Evolutionary conservation across 2,329 filamentous ascomycete genomes (phyloP).

Genomic region (Fusarium nisikadoi): DNA sequence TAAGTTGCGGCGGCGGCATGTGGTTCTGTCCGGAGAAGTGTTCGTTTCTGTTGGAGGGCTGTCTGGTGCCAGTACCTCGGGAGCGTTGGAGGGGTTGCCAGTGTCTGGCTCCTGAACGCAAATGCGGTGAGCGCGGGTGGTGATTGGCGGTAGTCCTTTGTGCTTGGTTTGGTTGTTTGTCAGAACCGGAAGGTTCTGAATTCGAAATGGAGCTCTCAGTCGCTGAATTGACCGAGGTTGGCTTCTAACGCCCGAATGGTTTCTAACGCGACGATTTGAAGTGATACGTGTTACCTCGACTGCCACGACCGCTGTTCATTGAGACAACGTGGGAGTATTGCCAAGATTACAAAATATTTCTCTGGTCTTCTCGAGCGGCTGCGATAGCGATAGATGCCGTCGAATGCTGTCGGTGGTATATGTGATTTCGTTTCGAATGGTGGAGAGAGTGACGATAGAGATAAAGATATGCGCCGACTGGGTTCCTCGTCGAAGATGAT

Average conservation of each 20-base stretch:
- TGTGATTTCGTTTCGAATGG: slow-evolving; percentile 31
- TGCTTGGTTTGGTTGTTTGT: neutral
- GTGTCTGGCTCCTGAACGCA: neutral
- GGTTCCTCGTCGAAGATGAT: neutral
- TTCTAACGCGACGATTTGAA: slow-evolving; percentile 46
- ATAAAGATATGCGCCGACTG: slow-evolving; percentile 22
- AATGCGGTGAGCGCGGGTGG: neutral
- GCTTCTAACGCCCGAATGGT: slow-evolving; percentile 45
- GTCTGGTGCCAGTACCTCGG: neutral
- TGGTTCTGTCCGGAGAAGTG: neutral
- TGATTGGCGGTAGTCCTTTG: neutral
- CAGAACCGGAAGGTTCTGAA: neutral
- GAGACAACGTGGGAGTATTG: slow-evolving; percentile 9
- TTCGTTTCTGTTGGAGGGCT: neutral
- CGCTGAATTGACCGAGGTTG: slow-evolving; percentile 2
- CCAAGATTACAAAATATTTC: neutral
- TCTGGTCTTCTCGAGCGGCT: neutral
- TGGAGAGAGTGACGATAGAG: slow-evolving; percentile 30
- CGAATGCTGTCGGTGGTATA: slow-evolving; percentile 24
- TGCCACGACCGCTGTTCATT: slow-evolving; percentile 34
- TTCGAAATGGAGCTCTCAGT: neutral
- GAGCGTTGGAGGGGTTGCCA: neutral
- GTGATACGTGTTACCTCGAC: slow-evolving; percentile 33
- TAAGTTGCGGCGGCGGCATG: slow-evolving; percentile 54
- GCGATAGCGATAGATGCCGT: slow-evolving; percentile 1